Percentiles rank a stretch among this genome's conserved stretches.
These are phyloP conservation scores for Pseudogymnoascus sp. DNA, from an alignment of 2,329 filamentous ascomycete species.

Conservation along the genomic window DNA sequence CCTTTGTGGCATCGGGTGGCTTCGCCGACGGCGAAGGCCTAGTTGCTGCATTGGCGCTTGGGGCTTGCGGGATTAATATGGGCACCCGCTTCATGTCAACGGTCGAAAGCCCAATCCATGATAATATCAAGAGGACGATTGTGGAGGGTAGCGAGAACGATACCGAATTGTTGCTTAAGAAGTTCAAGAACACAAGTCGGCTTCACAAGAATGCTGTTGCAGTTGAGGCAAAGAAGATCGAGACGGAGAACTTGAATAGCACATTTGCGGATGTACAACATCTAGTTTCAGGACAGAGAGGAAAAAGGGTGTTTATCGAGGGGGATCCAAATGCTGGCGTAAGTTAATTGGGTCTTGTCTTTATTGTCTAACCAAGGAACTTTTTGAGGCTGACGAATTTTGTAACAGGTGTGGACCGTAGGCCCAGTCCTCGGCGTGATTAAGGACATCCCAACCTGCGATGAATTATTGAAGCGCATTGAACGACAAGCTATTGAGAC, in stretches of 20 bases:
- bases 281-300: conserved; percentile 77
- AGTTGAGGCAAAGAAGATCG: conserved; percentile 66
- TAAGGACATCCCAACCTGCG: conserved; percentile 67
- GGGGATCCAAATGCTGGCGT: conserved; percentile 79
- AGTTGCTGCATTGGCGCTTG: conserved; percentile 75
- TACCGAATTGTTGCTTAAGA: conserved; percentile 71
- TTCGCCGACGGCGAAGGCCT: conserved; percentile 87
- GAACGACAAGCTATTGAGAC: conserved; percentile 55
- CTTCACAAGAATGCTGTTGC: conserved; percentile 83
- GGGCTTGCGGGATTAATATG: conserved; percentile 91
- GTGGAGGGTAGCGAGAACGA: conserved; percentile 79
- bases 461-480: conserved; percentile 56
- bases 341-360: conserved; percentile 27
- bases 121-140: conserved; percentile 84
- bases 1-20: conserved; percentile 72
- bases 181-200: conserved; percentile 83
- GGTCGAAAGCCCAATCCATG: conserved; percentile 76
- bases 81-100: conserved; percentile 91
- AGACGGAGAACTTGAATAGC: conserved; percentile 68
- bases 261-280: conserved; percentile 80
- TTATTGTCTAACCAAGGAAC: neutral
- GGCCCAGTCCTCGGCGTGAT: conserved; percentile 84
- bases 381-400: conserved; percentile 9
- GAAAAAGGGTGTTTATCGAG: conserved; percentile 77
- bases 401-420: conserved; percentile 63